A percentile compares a stretch with the other conserved stretches of the same genome.
These are phyloP conservation scores for Dryadomyces quercus-mongolicae DNA, from an alignment of 2,329 filamentous ascomycete genomes.

Conservation along the genomic window DNA sequence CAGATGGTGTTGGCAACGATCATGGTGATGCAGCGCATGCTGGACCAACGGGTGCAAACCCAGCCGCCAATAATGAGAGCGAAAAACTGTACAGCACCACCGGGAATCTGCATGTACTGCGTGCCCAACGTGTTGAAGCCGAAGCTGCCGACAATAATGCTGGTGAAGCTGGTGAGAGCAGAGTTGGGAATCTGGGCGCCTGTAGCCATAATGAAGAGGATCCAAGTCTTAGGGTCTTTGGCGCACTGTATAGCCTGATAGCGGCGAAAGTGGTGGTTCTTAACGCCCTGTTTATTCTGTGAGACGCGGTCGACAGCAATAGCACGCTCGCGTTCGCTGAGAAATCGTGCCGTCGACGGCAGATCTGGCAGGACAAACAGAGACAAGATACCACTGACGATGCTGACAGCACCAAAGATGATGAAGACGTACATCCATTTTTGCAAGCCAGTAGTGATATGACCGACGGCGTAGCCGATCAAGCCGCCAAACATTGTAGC, in stretches of 20 bases:
- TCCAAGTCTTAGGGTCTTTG: slow-evolving; percentile 45
- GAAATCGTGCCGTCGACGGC: slow-evolving; percentile 49
- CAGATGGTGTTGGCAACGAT: slow-evolving; percentile 41
- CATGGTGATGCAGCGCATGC: slow-evolving; percentile 41
- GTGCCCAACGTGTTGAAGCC: slow-evolving; percentile 18
- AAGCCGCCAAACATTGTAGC: slow-evolving; percentile 78
- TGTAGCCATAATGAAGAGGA: slow-evolving; percentile 33
- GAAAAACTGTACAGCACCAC: slow-evolving; percentile 43
- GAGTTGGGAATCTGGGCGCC: slow-evolving; percentile 19
- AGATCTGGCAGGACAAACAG: slow-evolving; percentile 31
- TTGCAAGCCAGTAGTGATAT: slow-evolving; percentile 42
- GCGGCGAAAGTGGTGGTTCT: slow-evolving; percentile 14
- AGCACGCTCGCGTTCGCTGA: slow-evolving; percentile 41
- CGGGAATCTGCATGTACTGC: slow-evolving; percentile 39
- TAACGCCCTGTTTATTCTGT: slow-evolving; percentile 14
- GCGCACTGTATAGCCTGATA: slow-evolving; percentile 17
- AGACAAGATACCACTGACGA: slow-evolving; percentile 24
- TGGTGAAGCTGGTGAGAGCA: slow-evolving; percentile 24
- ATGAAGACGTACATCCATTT: slow-evolving; percentile 19
- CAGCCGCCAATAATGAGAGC: slow-evolving; percentile 37
- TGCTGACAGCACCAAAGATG: slow-evolving; percentile 10
- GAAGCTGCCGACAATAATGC: slow-evolving; percentile 21
- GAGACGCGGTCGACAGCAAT: slow-evolving; percentile 41
- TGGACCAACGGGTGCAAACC: slow-evolving; percentile 39
- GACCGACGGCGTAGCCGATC: slow-evolving; percentile 74